A percentile compares a stretch with the other conserved stretches of the same genome.
Evolutionary conservation across 371 early-diverging fungal species (phyloP).

Genomic region (Mortierella sp.): DNA sequence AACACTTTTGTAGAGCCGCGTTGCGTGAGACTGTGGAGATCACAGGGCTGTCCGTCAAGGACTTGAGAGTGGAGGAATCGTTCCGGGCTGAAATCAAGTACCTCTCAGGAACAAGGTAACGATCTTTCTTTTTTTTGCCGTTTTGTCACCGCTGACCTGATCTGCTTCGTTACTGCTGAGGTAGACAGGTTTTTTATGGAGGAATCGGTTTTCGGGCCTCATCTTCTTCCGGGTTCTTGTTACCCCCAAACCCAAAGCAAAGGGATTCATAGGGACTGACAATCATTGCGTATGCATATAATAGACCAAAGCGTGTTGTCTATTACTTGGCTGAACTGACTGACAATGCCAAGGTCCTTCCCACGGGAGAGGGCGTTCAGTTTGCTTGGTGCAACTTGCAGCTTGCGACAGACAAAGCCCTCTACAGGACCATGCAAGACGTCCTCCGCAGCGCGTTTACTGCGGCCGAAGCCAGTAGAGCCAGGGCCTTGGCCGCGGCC

Average conservation of each 20-base stretch:
- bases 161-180: no score
- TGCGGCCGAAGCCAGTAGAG: slow-evolving; percentile 67
- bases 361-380: slow-evolving; percentile 78
- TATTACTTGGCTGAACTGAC: slow-evolving; percentile 79
- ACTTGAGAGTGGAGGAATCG: slow-evolving; percentile 76
- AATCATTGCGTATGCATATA: not conserved
- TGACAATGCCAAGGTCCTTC: slow-evolving; percentile 68
- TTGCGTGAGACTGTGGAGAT: slow-evolving; percentile 80
- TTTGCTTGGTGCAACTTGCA: slow-evolving; percentile 76
- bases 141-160: not conserved
- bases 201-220: no score
- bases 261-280: no score
- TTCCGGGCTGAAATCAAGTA: slow-evolving; percentile 86
- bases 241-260: no score
- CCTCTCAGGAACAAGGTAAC: slow-evolving; percentile 77
- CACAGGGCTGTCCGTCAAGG: slow-evolving; percentile 78
- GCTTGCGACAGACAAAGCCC: slow-evolving; percentile 72
- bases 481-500: slow-evolving; percentile 48
- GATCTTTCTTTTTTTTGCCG: no score
- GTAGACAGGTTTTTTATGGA: no score
- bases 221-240: no score
- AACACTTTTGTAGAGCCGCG: slow-evolving; percentile 69
- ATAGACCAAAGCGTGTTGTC: slow-evolving; percentile 80
- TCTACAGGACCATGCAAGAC: slow-evolving; percentile 84
- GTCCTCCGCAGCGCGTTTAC: slow-evolving; percentile 75